A percentile compares a stretch with the other conserved stretches of the same genome.
Conservation (phyloP, 352 stramenopile genomes). For the Pythium grandisporangium region DNA sequence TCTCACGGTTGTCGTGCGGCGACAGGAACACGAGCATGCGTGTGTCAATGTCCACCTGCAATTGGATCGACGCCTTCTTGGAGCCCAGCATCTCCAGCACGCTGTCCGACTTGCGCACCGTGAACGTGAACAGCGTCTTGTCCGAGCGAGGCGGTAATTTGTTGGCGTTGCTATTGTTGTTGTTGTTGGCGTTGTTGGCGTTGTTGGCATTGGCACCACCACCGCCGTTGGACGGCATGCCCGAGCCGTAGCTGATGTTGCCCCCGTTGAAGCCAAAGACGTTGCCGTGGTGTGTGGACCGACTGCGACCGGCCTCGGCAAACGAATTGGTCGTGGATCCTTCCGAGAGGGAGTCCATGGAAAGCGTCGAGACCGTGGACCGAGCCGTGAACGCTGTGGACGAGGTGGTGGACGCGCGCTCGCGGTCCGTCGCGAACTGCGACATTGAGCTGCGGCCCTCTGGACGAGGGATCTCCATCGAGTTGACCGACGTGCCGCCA, state of each 20-base stretch:
- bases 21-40: conserved; percentile 81
- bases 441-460: conserved; percentile 6
- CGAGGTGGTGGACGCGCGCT: neutral
- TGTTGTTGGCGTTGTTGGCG: too few relatives aligned
- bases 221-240: too few relatives aligned
- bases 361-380: conserved; percentile 8
- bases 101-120: conserved; percentile 79
- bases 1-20: conserved; percentile 63
- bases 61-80: conserved; percentile 74
- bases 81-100: conserved; percentile 74
- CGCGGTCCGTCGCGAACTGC: conserved; percentile 8
- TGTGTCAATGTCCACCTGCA: conserved; percentile 76
- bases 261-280: conserved; percentile 75
- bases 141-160: conserved; percentile 41
- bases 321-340: conserved; percentile 45
- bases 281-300: conserved; percentile 54
- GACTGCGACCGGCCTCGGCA: conserved; percentile 55
- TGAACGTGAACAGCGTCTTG: conserved; percentile 82
- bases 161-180: too few relatives aligned
- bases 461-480: conserved; percentile 39
- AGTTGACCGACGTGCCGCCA: conserved; percentile 19
- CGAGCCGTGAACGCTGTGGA: conserved; percentile 17
- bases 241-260: too few relatives aligned
- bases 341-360: conserved; percentile 18
- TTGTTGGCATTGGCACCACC: too few relatives aligned